These are phyloP conservation scores for Beauveria asiatica DNA, from an alignment of 2,329 filamentous ascomycete genomes.

Conservation along the genomic window DNA sequence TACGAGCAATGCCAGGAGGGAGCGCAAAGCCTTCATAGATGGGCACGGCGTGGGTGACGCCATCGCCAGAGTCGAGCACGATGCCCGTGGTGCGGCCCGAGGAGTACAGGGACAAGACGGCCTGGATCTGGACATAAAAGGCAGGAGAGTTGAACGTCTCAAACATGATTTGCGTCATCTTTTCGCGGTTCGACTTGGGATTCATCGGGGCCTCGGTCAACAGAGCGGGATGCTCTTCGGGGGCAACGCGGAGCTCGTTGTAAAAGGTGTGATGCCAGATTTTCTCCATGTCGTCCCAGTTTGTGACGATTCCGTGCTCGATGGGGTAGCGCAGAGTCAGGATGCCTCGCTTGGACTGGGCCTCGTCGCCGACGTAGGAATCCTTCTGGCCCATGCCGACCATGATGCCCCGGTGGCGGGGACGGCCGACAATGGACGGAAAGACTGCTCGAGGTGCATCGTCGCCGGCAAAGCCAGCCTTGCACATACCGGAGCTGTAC, in stretches of 20 bases:
- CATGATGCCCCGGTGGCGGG: constrained; percentile 97
- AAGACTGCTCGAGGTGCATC: constrained; percentile 99
- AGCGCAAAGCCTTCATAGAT: constrained; percentile 99
- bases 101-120: constrained; percentile 97
- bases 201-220: constrained; percentile 99
- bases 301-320: constrained; percentile 99
- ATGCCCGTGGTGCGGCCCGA: constrained; percentile 99
- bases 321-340: constrained; percentile 98
- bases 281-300: constrained; percentile 99
- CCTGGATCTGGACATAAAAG: constrained; percentile 99
- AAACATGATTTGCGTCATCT: constrained; percentile 99
- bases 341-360: constrained; percentile 99
- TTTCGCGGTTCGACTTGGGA: constrained; percentile 99
- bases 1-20: constrained; percentile 98
- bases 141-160: constrained; percentile 99
- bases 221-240: constrained; percentile 99
- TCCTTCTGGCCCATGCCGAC: constrained; percentile 99
- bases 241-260: constrained; percentile 99
- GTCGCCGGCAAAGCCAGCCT: constrained; percentile 99
- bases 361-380: constrained; percentile 99
- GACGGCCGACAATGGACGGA: constrained; percentile 97
- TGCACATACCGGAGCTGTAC: constrained; percentile 98
- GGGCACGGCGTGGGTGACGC: constrained; percentile 99
- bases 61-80: constrained; percentile 98
- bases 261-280: constrained; percentile 99